Base-by-base conservation (phyloP, 805 yeast genomes). In the Saturnispora sanitii region DNA sequence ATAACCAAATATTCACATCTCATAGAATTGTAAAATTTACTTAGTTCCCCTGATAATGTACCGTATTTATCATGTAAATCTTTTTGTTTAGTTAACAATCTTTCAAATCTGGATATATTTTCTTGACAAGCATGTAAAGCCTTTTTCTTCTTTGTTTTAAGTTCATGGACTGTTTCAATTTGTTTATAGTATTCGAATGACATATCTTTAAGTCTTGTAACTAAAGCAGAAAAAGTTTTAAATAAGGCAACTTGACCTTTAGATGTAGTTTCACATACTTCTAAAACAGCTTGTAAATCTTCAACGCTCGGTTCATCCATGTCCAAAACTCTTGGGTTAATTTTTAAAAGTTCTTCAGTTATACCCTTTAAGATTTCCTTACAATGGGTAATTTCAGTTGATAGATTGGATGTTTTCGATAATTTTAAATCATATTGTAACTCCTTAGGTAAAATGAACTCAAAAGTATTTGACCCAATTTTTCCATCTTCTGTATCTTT, bases 21-120 rank as follows among this genome's bases (percentile, higher is more conserved):
- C n/a, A 34, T 33, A 6, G 20, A n/a, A 13, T 39, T 39, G 33
- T 39, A 39, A 18, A 33, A 23, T 7, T 25, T 23, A 17, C 33
- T 21, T 23, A 47, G 30, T 4, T 35, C 22, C 1, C 33, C 23
- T 18, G 42, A 26, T 9, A 51, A 4, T 44, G 49, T 34, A 58
- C 33, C 27, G 27, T 52, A 16, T 33, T 46, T 45, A 12, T 37
- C 30, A 6, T 45, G 51, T 33, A 58, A 23, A 9, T 30, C 26
- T 2, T 38, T 29, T 38, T 58, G 61, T 37, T 73, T 65, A 4
- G 54, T 47, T 9, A 47, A n/a, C 33, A 40, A 3, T 29, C 39
- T 8, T 17, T 32, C 26, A 43, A 11, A 18, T 30, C 30, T 27
- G 5, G n/a, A 16, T 15, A 28, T 40, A 19, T 33, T 29, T 15